phyloP scores from a whole-genome alignment of 352 stramenopile species.

The Phytophthora multivora region DNA sequence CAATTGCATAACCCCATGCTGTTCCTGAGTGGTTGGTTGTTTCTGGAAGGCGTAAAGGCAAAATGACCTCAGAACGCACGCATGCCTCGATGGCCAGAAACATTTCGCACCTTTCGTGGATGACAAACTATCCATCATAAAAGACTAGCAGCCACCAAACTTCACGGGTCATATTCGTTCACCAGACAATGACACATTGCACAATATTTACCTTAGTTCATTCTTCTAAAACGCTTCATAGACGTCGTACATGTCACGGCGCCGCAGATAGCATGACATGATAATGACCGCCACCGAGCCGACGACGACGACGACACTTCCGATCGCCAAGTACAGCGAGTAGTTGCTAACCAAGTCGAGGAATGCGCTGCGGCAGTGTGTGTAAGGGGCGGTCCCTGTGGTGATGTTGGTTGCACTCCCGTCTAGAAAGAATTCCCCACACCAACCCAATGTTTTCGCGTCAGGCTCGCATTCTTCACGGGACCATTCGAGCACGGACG shows the following conservation, averaged over 20 bases:
- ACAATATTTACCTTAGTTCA: conserved; percentile 10
- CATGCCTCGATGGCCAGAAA: conserved; percentile 3
- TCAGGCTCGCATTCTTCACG: conserved; percentile 62
- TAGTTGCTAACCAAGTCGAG: conserved; percentile 45
- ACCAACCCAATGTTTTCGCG: conserved; percentile 65
- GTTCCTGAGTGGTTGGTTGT: conserved; percentile 1
- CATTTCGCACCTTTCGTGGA: conserved; percentile 10
- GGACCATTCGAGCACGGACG: conserved; percentile 74
- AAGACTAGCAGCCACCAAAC: conserved; percentile 2
- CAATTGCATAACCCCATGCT: conserved; percentile 37
- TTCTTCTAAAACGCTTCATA: conserved; percentile 30
- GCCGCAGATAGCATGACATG: conserved; percentile 55
- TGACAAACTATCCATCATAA: conserved; percentile 19
- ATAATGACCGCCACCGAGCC: conserved; percentile 48
- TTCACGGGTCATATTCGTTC: too few relatives aligned
- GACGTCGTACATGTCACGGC: conserved; percentile 34
- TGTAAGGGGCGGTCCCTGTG: conserved; percentile 45
- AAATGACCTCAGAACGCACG: conserved; percentile 10
- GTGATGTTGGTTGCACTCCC: conserved; percentile 28
- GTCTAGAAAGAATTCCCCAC: conserved; percentile 56
- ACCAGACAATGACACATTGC: not conserved
- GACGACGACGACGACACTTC: conserved; percentile 42
- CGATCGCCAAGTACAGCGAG: conserved; percentile 44
- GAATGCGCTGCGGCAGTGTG: conserved; percentile 51
- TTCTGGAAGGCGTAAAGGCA: conserved; percentile 8